phyloP scores from a whole-genome alignment of 306 rosid species.

The Pterocarpus santalinus region DNA sequence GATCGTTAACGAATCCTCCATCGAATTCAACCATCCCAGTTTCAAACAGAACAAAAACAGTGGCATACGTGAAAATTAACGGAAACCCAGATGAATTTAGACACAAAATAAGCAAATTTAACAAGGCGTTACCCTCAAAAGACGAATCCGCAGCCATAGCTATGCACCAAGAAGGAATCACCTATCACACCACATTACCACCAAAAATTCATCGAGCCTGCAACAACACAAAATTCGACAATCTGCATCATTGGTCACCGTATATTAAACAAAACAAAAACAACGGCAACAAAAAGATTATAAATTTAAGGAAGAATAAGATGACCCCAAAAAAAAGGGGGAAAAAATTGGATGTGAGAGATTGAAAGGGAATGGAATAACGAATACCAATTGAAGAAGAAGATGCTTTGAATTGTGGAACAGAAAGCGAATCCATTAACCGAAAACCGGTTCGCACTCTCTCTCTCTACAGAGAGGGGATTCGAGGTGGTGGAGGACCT shows the following conservation, averaged over 20 bases:
- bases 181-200: conserved; percentile 69
- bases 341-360: conserved; percentile 26
- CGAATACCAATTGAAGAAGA: conserved; percentile 63
- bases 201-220: conserved; percentile 58
- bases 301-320: conserved; percentile 14
- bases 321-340: background rate
- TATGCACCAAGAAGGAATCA: conserved; percentile 50
- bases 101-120: conserved; percentile 18
- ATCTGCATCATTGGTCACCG: conserved; percentile 39
- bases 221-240: conserved; percentile 44
- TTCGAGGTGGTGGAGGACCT: conserved; percentile 51
- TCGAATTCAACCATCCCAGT: conserved; percentile 28
- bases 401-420: conserved; percentile 61
- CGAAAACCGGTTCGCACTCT: conserved; percentile 35
- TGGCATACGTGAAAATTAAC: background rate
- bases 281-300: background rate
- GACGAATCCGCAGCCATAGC: conserved; percentile 78
- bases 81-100: conserved; percentile 42
- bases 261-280: conserved; percentile 28
- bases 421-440: conserved; percentile 62
- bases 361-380: conserved; percentile 58
- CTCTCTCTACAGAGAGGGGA: conserved; percentile 48
- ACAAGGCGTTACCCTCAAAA: conserved; percentile 62
- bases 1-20: conserved; percentile 44
- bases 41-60: conserved; percentile 33